A percentile compares a stretch with the other conserved stretches of the same genome.
phyloP scores from a whole-genome alignment of 2,329 filamentous ascomycete genomes.

The Pleoardoris graminearum region DNA sequence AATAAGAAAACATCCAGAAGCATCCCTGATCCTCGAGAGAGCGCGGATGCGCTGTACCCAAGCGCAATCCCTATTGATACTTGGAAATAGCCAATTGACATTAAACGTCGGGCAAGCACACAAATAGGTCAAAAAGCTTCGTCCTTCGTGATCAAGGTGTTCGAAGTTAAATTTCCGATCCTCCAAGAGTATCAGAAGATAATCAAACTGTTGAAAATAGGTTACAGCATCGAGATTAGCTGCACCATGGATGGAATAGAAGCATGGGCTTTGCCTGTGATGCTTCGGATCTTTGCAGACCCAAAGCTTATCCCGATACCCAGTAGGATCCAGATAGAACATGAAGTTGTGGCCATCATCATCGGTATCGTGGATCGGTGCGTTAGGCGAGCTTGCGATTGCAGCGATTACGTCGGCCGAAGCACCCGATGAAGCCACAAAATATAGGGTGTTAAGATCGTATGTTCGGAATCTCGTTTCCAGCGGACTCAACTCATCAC shows the following conservation, averaged over 20 bases:
- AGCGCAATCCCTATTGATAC: not conserved
- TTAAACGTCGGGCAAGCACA: not conserved
- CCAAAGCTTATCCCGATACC: too few relatives aligned
- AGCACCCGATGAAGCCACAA: not conserved
- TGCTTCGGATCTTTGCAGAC: too few relatives aligned
- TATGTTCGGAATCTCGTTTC: not conserved
- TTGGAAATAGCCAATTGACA: not conserved
- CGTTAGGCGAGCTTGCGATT: not conserved
- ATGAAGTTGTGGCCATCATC: constrained; percentile 3
- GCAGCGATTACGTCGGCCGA: not conserved
- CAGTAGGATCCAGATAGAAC: constrained; percentile 3
- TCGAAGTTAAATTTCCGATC: constrained; percentile 1
- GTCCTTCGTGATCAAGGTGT: constrained; percentile 6
- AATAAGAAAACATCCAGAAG: constrained; percentile 3
- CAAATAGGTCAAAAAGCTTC: constrained; percentile 1
- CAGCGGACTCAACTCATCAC: too few relatives aligned
- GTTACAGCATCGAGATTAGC: not conserved
- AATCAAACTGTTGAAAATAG: not conserved
- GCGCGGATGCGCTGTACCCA: not conserved
- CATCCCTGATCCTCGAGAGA: not conserved
- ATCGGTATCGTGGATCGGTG: not conserved
- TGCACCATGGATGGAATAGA: too few relatives aligned
- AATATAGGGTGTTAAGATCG: not conserved
- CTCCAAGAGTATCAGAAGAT: not conserved
- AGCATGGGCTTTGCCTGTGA: too few relatives aligned